Evolutionary conservation across 768 basidiomycete genomes (phyloP).

Genomic region (Cystofilobasidium macerans): DNA sequence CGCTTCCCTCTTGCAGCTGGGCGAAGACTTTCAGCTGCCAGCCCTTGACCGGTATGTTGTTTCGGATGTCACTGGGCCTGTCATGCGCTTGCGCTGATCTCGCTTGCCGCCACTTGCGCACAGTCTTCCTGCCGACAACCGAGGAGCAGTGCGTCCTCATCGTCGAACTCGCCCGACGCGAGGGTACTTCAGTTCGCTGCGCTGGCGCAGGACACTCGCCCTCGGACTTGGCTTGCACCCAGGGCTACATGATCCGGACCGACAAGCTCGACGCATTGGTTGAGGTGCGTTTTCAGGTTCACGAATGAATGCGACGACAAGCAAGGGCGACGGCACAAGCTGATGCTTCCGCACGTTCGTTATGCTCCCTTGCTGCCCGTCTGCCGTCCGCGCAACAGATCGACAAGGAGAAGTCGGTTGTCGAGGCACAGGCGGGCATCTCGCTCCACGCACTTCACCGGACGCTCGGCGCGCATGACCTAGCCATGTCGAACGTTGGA

Average conservation of each 20-base stretch:
- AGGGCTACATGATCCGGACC: slow-evolving; percentile 72
- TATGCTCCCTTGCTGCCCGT: neutral
- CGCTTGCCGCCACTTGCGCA: neutral
- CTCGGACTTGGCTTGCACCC: slow-evolving; percentile 83
- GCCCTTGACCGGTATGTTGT: slow-evolving; percentile 44
- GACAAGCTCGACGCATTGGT: slow-evolving; percentile 59
- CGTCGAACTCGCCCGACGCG: slow-evolving; percentile 66
- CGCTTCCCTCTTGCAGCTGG: slow-evolving; percentile 64
- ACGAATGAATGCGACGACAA: neutral
- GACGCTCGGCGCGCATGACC: slow-evolving; percentile 51
- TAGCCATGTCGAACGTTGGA: slow-evolving; percentile 86
- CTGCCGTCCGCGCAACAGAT: neutral
- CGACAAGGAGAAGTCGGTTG: slow-evolving; percentile 26
- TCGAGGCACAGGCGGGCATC: slow-evolving; percentile 34
- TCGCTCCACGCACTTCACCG: slow-evolving; percentile 62
- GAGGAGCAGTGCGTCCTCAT: slow-evolving; percentile 60
- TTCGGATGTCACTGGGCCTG: neutral
- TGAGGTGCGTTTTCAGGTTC: slow-evolving; percentile 50
- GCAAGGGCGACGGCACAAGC: neutral
- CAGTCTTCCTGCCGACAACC: slow-evolving; percentile 62
- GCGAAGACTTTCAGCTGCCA: slow-evolving; percentile 61
- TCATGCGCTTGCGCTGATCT: neutral
- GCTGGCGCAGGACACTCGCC: slow-evolving; percentile 88
- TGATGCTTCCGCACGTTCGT: neutral
- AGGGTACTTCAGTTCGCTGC: slow-evolving; percentile 61